Evolutionary conservation across 1,139 yeast species (phyloP), one percentile per base, ranked within the genome.

Genomic region (Blastobotrys buckinghamii): DNA sequence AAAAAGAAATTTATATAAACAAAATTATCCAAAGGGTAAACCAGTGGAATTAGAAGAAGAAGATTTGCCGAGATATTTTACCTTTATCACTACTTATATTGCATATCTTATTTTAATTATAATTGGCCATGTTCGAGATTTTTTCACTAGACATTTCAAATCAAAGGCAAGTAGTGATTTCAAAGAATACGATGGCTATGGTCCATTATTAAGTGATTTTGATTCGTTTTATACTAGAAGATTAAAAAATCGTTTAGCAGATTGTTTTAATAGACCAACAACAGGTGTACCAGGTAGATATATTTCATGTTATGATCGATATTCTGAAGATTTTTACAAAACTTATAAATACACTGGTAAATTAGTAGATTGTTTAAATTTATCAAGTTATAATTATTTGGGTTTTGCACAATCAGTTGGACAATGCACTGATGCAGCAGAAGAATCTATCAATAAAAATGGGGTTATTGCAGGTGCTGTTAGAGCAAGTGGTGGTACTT

Each of bases 391-490:
- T 70, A 92, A 92, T 67, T 92, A 92, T 67, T 76, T 92, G 54
- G 99, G 99, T 1, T 92, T 94, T 70, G 98, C 96, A 27, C 98
- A 92, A 69, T 84, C 95, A 45, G 83, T 81, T 57, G 99, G 99
- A 54, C 77, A 75, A 50, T 92, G 99, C 69, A 89, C 97, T 7
- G 92, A 84, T 55, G 76, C 76, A 47, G 85, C 97, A 6, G 73
- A 85, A 54, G 70, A 76, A 41, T 68, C 80, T 36, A 76, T 88
- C 43, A 72, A 77, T 12, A 70, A 79, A 41, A 82, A 82, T 59
- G 97, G 97, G 44, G 74, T 89, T 42, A 76, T 89, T 9, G 76
- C 83, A 2, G 83, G 95, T 57, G 89, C 95, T 42, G 80, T 96
- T 41, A 78, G 96, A 63, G 73, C 78, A 53, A 70, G 76, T 47